phyloP scores from a whole-genome alignment of 306 rosid genomes.

The Fagus crenata region DNA sequence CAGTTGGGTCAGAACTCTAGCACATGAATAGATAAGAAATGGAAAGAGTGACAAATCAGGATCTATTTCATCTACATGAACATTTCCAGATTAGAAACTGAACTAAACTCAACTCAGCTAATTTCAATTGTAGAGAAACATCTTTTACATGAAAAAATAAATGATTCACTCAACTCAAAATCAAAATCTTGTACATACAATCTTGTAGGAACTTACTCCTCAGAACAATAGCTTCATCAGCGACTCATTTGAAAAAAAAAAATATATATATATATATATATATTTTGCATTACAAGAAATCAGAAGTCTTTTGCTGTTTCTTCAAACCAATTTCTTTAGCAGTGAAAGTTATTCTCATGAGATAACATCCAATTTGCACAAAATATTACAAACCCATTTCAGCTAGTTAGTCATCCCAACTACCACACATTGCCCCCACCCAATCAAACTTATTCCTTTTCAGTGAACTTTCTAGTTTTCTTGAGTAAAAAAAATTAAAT shows the following conservation, averaged over 20 bases:
- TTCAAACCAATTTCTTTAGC: background rate
- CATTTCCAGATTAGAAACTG: background rate
- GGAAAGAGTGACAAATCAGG: background rate
- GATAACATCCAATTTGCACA: background rate
- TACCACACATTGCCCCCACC: background rate
- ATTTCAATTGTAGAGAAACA: background rate
- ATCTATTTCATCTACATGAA: background rate
- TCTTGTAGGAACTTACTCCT: background rate
- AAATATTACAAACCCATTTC: background rate
- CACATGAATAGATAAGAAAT: background rate
- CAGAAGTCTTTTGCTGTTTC: background rate
- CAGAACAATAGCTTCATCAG: background rate
- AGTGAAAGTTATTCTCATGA: background rate
- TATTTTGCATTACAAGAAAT: background rate
- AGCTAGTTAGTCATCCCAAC: background rate
- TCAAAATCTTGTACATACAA: background rate
- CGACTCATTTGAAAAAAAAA: background rate
- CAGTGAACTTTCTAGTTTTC: background rate
- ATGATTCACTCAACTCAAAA: background rate
- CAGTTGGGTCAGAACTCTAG: background rate
- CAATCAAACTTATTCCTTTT: background rate
- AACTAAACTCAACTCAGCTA: background rate
- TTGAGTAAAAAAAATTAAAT: background rate
- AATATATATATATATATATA: too few species aligned
- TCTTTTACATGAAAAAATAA: background rate